These are phyloP conservation scores for Metschnikowia bowlesiae DNA, from an alignment of 805 yeast genomes.

Conservation along the genomic window DNA sequence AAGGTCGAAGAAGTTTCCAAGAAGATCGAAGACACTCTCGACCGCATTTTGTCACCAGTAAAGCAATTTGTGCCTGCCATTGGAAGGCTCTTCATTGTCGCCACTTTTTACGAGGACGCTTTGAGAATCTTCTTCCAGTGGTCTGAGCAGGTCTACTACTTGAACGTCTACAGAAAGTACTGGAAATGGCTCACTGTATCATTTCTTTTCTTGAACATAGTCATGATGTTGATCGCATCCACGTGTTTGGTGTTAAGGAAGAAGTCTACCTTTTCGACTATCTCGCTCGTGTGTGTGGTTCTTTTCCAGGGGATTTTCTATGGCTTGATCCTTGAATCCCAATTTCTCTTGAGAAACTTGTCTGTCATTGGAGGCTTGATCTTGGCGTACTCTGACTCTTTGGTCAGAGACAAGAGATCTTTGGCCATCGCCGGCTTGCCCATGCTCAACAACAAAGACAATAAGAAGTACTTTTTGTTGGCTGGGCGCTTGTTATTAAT, in stretches of 20 bases:
- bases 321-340: constrained; percentile 77
- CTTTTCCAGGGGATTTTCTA: constrained; percentile 81
- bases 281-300: constrained; percentile 65
- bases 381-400: constrained; percentile 80
- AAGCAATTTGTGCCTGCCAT: constrained; percentile 80
- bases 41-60: constrained; percentile 47
- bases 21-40: constrained; percentile 50
- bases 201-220: constrained; percentile 61
- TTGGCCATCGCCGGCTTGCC: constrained; percentile 73
- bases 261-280: constrained; percentile 65
- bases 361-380: constrained; percentile 90
- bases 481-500: constrained; percentile 87
- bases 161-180: constrained; percentile 72
- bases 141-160: constrained; percentile 83
- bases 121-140: constrained; percentile 81
- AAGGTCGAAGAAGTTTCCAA: constrained; percentile 50
- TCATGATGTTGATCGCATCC: constrained; percentile 71
- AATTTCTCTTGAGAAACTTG: constrained; percentile 79
- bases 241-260: constrained; percentile 65
- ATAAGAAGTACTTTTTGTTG: constrained; percentile 73
- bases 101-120: constrained; percentile 90
- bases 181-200: constrained; percentile 73
- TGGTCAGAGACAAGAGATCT: constrained; percentile 69
- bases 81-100: constrained; percentile 87
- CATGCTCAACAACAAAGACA: constrained; percentile 64